Conservation (phyloP, 805 yeast genomes). For the Zygosaccharomyces siamensis region DNA sequence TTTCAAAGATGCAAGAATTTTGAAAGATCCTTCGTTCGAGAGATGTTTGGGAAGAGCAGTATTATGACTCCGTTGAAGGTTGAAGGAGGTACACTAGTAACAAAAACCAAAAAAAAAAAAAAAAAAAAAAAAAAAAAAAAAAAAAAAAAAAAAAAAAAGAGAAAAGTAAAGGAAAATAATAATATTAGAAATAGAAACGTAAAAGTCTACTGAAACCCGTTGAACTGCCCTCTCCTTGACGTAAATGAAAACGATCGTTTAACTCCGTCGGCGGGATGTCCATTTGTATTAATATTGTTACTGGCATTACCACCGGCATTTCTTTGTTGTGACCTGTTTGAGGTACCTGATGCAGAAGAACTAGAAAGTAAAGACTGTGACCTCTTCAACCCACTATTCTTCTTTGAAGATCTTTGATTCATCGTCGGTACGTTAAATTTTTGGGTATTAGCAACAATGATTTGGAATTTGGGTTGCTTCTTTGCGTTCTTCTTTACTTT, state of each 20-base stretch:
- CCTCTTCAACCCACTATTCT: conserved; percentile 20
- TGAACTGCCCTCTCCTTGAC: conserved; percentile 8
- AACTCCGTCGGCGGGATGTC: conserved; percentile 3
- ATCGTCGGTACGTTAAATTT: conserved; percentile 26
- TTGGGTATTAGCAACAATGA: conserved; percentile 34
- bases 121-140: background rate
- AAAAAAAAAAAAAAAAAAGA: too few relatives aligned
- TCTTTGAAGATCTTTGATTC: conserved; percentile 15
- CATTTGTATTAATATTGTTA: conserved; percentile 1
- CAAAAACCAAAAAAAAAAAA: background rate
- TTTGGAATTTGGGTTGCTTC: conserved; percentile 34
- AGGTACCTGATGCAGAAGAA: conserved; percentile 8
- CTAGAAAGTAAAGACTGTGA: conserved; percentile 26
- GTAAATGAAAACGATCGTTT: conserved; percentile 14
- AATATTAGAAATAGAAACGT: background rate
- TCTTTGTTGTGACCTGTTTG: conserved; percentile 6
- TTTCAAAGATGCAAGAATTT: conserved; percentile 1
- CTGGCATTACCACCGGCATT: background rate
- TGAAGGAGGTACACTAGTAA: too few relatives aligned
- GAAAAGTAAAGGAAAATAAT: too few relatives aligned
- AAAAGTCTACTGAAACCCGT: conserved; percentile 12
- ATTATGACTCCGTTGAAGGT: background rate
- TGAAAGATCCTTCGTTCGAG: background rate
- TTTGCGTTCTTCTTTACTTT: conserved; percentile 20
- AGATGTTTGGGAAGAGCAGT: background rate